Conservation (phyloP, 1,284 basidiomycete species). For the Cryptococcus sp. region DNA sequence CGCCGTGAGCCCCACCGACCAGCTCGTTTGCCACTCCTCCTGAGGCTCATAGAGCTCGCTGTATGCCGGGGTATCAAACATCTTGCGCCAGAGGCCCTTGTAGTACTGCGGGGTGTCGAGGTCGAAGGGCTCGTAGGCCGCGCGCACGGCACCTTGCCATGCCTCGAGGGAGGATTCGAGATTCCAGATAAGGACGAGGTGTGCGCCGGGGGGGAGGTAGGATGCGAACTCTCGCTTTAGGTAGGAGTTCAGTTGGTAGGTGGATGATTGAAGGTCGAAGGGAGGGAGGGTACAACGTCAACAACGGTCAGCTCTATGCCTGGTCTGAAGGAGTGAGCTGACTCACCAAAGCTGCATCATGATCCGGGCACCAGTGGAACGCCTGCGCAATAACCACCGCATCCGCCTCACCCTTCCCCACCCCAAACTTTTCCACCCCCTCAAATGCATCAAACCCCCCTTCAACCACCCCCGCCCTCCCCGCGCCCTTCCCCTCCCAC, state of each 20-base stretch:
- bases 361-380: conserved; percentile 49
- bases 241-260: not conserved
- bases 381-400: conserved; percentile 49
- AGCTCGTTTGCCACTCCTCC: conserved; percentile 21
- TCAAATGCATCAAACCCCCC: conserved; percentile 50
- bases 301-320: not conserved
- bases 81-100: conserved; percentile 32
- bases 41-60: conserved; percentile 29
- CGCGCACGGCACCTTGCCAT: conserved; percentile 26
- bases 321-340: not conserved
- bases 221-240: conserved; percentile 40
- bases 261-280: not conserved
- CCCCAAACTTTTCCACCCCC: conserved; percentile 13
- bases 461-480: conserved; percentile 28
- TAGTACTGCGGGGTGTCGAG: conserved; percentile 46
- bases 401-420: conserved; percentile 33
- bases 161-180: conserved; percentile 26
- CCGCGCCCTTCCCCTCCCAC: not conserved
- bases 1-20: conserved; percentile 32
- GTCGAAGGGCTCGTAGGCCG: conserved; percentile 36
- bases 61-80: conserved; percentile 38
- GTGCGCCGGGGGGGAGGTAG: conserved; percentile 45
- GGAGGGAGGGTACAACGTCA: not conserved
- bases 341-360: conserved; percentile 44
- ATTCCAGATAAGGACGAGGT: conserved; percentile 50